Base-by-base conservation (phyloP, 441 rosid species). In the Raphanus hybrid region DNA sequence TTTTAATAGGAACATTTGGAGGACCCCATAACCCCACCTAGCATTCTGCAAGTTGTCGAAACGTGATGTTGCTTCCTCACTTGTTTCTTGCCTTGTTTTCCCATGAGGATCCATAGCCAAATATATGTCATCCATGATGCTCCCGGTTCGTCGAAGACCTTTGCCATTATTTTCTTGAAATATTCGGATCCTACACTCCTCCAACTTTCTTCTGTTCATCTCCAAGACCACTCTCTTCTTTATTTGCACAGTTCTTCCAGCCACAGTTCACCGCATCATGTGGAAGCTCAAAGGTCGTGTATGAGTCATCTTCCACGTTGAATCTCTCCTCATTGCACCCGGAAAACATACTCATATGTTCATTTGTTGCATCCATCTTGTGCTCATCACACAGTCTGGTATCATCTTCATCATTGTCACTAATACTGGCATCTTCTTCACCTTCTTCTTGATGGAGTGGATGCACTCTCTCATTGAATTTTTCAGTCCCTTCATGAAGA, bases 271-370 rank as follows among this genome's bases (percentile, higher is more conserved):
- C 63, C 39, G 78, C 52, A 69, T 81, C 77, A 23, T 73, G 60
- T 64, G 82, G 82, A 76, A 74, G 81, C 80, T 87, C 92, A 45
- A 86, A 86, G 20, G 93, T 86, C 55, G 78, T 76, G 81, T 90
- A 87, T 0, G 89, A 89, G 66, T 86, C 88, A 73, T 86, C 70
- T 73, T 39, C 77, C 20, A 52, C 15, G 43, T 78, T 78, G 50
- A 73, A 43, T 54, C 81, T 68, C 37, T 35, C 90, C 54, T 79
- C 84, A 73, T 64, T 75, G 72, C 67, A 70, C n/a, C 72, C 72
- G 14, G 63, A 64, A 54, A 72, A 78, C 23, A 48, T 70, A 67
- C 37, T 59, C 65, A 29, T 80, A 75, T 34, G 63, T 29, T 59
- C 35, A 45, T 54, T 68, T 68, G 41, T 81, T 79, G 66, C 57